Evolutionary conservation across 2,329 filamentous ascomycete genomes (phyloP).

Genomic region (Pseudogymnoascus sp.): DNA sequence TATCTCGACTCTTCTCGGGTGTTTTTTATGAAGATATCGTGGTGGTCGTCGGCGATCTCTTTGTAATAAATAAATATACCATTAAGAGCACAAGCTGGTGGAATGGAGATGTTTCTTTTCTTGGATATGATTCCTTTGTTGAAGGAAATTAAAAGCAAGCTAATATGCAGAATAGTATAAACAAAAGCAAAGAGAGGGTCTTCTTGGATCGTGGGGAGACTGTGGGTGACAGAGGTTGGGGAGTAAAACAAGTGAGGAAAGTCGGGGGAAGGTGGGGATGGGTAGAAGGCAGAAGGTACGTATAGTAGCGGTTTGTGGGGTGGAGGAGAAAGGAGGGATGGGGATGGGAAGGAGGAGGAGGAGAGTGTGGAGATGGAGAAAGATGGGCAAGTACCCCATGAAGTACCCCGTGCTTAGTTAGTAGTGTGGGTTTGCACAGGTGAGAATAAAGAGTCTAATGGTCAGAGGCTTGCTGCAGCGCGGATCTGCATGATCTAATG

Average conservation of each 20-base stretch:
- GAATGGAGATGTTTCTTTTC: not conserved
- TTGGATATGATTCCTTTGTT: not conserved
- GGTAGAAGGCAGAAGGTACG: not conserved
- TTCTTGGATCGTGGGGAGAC: not conserved
- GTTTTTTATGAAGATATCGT: not conserved
- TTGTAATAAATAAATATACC: not conserved
- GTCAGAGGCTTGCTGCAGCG: too few relatives aligned
- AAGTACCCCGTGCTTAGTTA: not conserved
- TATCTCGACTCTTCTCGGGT: not conserved
- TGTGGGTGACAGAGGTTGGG: not conserved
- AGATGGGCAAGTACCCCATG: not conserved
- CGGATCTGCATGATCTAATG: too few relatives aligned
- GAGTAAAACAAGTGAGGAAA: not conserved
- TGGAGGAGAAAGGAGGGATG: not conserved
- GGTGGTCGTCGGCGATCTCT: not conserved
- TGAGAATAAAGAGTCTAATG: too few relatives aligned
- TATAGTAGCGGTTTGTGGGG: not conserved
- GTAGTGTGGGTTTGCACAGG: too few relatives aligned
- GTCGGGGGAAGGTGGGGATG: conserved; percentile 1
- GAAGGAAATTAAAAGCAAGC: not conserved
- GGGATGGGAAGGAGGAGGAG: not conserved
- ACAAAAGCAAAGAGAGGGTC: not conserved
- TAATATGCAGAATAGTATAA: not conserved
- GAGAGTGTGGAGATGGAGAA: not conserved
- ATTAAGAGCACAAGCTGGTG: not conserved